Evolutionary conservation across 345 rosid species (phyloP), one percentile per base, ranked within the genome.

Genomic region (Moricandia arvensis): DNA sequence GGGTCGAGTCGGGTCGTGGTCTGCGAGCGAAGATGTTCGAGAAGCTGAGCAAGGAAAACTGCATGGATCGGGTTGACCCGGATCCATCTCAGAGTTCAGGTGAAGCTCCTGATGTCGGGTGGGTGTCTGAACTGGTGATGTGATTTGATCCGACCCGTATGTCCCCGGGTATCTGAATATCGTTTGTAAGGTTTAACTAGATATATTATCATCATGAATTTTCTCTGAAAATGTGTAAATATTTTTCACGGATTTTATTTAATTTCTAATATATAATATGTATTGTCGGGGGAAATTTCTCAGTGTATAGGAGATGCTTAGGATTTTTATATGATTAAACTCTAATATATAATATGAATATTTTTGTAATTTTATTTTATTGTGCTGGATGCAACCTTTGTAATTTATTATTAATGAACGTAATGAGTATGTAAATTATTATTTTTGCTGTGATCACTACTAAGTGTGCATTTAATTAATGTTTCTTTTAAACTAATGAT

Each of bases 1-100:
- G 93, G 83, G 97, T 93, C 0, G 98, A 93, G 75, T 93, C 98
- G 0, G 98, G 98, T 18, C 85, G 96, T 68, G 87, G 68, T 58
- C 54, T 93, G 68, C 78, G 98, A 47, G 88, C 79, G 0, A 87
- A 71, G 75, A 85, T 91, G 88, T 86, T 88, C 0, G 91, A 86
- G 84, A 89, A 80, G 75, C 82, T 93, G 68, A 84, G 90, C 74
- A 83, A 71, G 69, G 97, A 90, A 68, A 90, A 91, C 29, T 74
- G 82, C 1, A 8, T 88, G 78, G 83, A 67, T 1, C 58, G 75
- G 47, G 75, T 74, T 5, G 60, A 63, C 29, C 35, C 79, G 38
- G 72, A 41, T 0, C 68, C 75, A 35, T 9, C 30, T 38, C 73
- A 60, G 8, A 59, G 49, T 6, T 4, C 38, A 9, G 65, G 59